Base-by-base conservation (phyloP, 768 basidiomycete genomes). In the Daedaleopsis nitida region DNA sequence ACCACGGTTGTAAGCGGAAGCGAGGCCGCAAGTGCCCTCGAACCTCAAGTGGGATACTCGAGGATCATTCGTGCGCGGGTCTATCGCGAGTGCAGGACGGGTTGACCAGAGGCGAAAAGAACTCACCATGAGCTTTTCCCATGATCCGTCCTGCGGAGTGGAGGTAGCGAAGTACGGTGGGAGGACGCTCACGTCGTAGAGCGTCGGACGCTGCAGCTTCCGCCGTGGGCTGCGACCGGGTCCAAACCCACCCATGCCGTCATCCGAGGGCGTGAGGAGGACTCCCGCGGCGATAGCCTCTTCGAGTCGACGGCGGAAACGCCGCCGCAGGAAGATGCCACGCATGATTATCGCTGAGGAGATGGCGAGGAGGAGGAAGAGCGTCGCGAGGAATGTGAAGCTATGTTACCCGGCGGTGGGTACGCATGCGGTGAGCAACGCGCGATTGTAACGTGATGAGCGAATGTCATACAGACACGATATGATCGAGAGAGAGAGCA, bases 331-430 rank as follows among this genome's bases (percentile, higher is more conserved):
- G 59, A 88, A 66, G 65, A 83, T 83, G 1, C 88, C 86, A 47
- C 89, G 82, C 50, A 86, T 74, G 56, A 89, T 80, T 65, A 91
- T 85, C 7, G 82, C 81, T 44, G 78, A 83, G 10, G 87, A 89
- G 54, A 90, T 80, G 45, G 83, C 75, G 17, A 91, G 78, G 62
- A 91, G 82, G 47, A 90, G 77, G 64, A 88, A 78, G 24, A 91
- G 80, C 4, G 88, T 89, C 23, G 88, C 86, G 39, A 90, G 81
- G 67, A 89, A 91, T 5, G 88, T 89, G 72, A 87, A 84, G 27
- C 86, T 88, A 49, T 34, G 10, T n/a, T 16, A 39, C 16, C 45
- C 37, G 34, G 12, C 12, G 14, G 14, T n/a, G 13, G 3, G 35
- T 50, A 34, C 53, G 50, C 42, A 37, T 12, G 45, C n/a, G 43